Evolutionary conservation across 2,329 filamentous ascomycete species (phyloP).

Genomic region (Diaporthe nobilis): DNA sequence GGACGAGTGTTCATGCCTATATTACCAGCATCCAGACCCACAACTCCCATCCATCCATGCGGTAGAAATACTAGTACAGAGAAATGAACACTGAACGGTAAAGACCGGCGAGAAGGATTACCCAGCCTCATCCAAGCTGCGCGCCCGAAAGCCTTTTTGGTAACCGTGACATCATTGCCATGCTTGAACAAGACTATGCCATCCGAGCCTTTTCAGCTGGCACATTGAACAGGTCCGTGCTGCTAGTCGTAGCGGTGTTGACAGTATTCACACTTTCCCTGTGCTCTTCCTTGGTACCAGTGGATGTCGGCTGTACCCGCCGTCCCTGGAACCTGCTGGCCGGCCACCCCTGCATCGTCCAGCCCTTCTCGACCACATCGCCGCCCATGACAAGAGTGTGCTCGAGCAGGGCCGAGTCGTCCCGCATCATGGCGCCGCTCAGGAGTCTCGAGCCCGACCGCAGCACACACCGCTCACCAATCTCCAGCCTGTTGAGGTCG

Average conservation of each 20-base stretch:
- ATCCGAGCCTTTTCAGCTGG: neutral
- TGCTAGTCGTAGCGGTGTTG: neutral
- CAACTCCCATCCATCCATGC: neutral
- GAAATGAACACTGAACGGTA: neutral
- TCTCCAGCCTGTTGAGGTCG: constrained; percentile 64
- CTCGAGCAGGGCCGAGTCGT: constrained; percentile 67
- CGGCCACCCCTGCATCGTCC: constrained; percentile 70
- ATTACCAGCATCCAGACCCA: neutral
- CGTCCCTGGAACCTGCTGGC: constrained; percentile 56
- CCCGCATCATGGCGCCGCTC: constrained; percentile 66
- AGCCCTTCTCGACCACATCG: constrained; percentile 65
- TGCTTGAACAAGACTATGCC: neutral
- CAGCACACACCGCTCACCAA: constrained; percentile 67
- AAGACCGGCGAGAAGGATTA: constrained; percentile 6
- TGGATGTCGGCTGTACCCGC: constrained; percentile 1
- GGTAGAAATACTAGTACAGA: constrained; percentile 1
- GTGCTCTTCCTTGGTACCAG: neutral
- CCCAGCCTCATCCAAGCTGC: constrained; percentile 8
- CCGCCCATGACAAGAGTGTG: constrained; percentile 71
- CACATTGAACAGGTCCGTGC: neutral
- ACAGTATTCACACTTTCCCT: neutral
- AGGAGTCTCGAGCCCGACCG: constrained; percentile 66
- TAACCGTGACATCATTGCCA: too few species aligned
- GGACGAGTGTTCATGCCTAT: neutral
- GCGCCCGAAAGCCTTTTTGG: neutral